Conservation (phyloP, 1,139 yeast species). For the Suhomyces choctaworum region DNA sequence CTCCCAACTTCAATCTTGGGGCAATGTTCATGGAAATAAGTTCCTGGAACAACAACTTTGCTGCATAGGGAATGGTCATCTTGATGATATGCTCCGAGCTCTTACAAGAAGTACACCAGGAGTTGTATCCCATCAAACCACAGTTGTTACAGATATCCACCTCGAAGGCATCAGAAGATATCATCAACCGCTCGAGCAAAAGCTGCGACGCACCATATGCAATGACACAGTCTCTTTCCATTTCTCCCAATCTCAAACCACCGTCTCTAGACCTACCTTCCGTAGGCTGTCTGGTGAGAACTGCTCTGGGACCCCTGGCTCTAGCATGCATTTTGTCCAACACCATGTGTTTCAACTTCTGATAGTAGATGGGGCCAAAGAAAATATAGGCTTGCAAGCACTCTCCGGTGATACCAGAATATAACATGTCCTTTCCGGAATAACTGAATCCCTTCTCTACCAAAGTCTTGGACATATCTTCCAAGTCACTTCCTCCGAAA, state of each 20-base stretch:
- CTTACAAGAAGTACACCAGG: slow-evolving; percentile 96
- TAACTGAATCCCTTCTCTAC: slow-evolving; percentile 91
- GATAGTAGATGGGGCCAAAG: slow-evolving; percentile 98
- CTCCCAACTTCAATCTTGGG: slow-evolving; percentile 86
- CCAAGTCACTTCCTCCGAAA: slow-evolving; percentile 93
- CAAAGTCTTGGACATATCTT: slow-evolving; percentile 91
- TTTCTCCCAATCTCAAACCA: slow-evolving; percentile 99
- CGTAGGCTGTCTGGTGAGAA: slow-evolving; percentile 96
- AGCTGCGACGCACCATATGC: slow-evolving; percentile 99
- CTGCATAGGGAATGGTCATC: slow-evolving; percentile 98
- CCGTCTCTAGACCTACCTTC: slow-evolving; percentile 99
- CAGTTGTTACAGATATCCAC: slow-evolving; percentile 98
- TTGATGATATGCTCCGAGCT: slow-evolving; percentile 81
- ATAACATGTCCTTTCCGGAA: slow-evolving; percentile 96
- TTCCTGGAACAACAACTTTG: slow-evolving; percentile 93
- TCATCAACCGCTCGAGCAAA: slow-evolving; percentile 96
- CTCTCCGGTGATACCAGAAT: slow-evolving; percentile 98
- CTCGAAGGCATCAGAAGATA: slow-evolving; percentile 97
- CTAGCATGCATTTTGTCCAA: slow-evolving; percentile 99
- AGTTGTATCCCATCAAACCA: slow-evolving; percentile 89
- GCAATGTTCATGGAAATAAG: slow-evolving; percentile 96
- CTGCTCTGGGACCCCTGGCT: slow-evolving; percentile 99
- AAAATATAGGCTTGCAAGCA: slow-evolving; percentile 95
- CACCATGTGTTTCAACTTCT: slow-evolving; percentile 98
- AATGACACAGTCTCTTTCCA: slow-evolving; percentile 99